Evolutionary conservation across 768 basidiomycete genomes (phyloP).

Genomic region (Lentinula boryana): DNA sequence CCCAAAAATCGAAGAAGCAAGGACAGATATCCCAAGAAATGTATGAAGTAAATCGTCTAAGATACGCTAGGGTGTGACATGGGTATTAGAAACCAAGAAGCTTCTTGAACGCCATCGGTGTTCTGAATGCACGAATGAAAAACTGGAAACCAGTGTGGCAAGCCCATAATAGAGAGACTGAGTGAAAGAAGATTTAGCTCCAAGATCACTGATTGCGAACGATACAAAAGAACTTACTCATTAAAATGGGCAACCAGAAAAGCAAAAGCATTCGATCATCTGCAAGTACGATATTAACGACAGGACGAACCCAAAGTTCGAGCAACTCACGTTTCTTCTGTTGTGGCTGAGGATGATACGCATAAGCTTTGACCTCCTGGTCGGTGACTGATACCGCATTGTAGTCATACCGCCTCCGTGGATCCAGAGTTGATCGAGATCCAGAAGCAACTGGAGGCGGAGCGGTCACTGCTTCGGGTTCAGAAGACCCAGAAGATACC

Average conservation of each 20-base stretch:
- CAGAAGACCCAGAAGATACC: conserved; percentile 5
- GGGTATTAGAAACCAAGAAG: conserved; percentile 27
- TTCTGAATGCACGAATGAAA: conserved; percentile 42
- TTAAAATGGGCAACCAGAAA: conserved; percentile 83
- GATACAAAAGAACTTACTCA: conserved; percentile 46
- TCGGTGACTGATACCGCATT: conserved; percentile 47
- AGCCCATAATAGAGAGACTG: conserved; percentile 61
- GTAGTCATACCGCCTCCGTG: conserved; percentile 35
- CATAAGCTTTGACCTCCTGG: conserved; percentile 64
- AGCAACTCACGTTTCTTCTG: conserved; percentile 63
- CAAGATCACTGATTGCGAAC: neutral
- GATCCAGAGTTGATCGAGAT: conserved; percentile 22
- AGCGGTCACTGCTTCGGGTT: conserved; percentile 12
- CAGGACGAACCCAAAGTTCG: neutral
- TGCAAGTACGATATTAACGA: conserved; percentile 21
- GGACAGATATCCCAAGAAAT: neutral
- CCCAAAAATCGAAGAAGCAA: neutral
- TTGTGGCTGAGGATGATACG: conserved; percentile 52
- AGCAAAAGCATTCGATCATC: conserved; percentile 81
- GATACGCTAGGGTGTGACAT: neutral
- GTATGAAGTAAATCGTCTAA: neutral
- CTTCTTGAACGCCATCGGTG: conserved; percentile 39
- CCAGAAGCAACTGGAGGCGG: conserved; percentile 17
- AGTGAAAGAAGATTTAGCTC: neutral
- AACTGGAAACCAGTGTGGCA: conserved; percentile 50